Evolutionary conservation across 208 protist genomes (phyloP).

Genomic region (Crithidia brevicula): DNA sequence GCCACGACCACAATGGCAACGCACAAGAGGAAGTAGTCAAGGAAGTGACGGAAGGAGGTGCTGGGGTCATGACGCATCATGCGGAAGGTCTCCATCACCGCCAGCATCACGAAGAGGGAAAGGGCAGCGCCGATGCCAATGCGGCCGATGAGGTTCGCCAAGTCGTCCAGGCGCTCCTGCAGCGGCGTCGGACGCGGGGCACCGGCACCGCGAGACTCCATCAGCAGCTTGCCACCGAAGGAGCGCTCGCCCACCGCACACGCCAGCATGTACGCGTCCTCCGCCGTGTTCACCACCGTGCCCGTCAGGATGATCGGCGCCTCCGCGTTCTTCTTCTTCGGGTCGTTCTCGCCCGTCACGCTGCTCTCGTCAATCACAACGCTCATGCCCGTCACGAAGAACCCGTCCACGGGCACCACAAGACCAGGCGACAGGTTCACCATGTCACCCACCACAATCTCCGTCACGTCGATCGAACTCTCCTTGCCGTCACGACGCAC

Average conservation of each 20-base stretch:
- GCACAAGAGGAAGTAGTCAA: slow-evolving; percentile 91
- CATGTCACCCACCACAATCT: slow-evolving; percentile 97
- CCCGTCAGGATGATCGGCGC: slow-evolving; percentile 91
- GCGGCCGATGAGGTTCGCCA: slow-evolving; percentile 92
- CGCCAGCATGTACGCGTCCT: slow-evolving; percentile 89
- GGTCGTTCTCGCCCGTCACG: slow-evolving; percentile 94
- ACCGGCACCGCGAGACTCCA: slow-evolving; percentile 63
- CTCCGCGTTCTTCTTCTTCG: slow-evolving; percentile 75
- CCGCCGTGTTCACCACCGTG: slow-evolving; percentile 87
- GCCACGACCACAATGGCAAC: slow-evolving; percentile 98
- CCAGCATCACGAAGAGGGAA: slow-evolving; percentile 69
- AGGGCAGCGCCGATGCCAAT: slow-evolving; percentile 79
- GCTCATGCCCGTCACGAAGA: slow-evolving; percentile 84
- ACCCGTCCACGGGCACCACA: slow-evolving; percentile 93
- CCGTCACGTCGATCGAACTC: slow-evolving; percentile 85
- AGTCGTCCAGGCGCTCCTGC: slow-evolving; percentile 91
- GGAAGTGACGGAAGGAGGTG: slow-evolving; percentile 45
- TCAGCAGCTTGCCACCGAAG: slow-evolving; percentile 90
- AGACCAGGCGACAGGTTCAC: slow-evolving; percentile 90
- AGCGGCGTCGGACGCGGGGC: slow-evolving; percentile 89
- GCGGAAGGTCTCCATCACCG: slow-evolving; percentile 51
- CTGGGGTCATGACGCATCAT: slow-evolving; percentile 31
- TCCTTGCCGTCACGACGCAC: slow-evolving; percentile 91
- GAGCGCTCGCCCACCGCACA: slow-evolving; percentile 93
- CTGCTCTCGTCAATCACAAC: slow-evolving; percentile 92